Evolutionary conservation across 2,329 filamentous ascomycete species (phyloP).

Genomic region (Nemania sp.): DNA sequence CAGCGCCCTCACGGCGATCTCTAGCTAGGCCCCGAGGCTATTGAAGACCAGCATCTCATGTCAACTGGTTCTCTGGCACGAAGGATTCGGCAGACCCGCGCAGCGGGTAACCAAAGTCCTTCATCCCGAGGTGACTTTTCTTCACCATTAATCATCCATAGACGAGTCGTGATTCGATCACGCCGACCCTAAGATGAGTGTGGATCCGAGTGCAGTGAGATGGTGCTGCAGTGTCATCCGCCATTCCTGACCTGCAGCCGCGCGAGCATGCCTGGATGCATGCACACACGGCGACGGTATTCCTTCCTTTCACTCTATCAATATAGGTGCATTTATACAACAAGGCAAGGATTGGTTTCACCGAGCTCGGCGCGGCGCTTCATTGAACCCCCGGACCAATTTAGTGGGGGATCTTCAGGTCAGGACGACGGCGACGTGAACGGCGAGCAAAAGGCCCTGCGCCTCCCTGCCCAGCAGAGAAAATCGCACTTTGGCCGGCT

Average conservation of each 20-base stretch:
- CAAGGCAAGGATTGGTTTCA: constrained; percentile 2
- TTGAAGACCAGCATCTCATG: constrained; percentile 38
- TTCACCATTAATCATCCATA: constrained; percentile 24
- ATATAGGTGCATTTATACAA: neutral
- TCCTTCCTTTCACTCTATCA: constrained; percentile 20
- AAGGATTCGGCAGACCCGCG: constrained; percentile 5
- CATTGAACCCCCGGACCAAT: constrained; percentile 23
- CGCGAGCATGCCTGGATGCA: constrained; percentile 14
- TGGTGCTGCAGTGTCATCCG: constrained; percentile 33
- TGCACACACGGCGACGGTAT: constrained; percentile 4
- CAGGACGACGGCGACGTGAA: constrained; percentile 31
- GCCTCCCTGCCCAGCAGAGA: constrained; percentile 37
- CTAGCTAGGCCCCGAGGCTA: constrained; percentile 15
- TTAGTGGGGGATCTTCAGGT: constrained; percentile 20
- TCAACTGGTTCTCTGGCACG: constrained; percentile 12
- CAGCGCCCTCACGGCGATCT: constrained; percentile 14
- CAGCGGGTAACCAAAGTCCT: constrained; percentile 14
- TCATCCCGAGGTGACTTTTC: constrained; percentile 26
- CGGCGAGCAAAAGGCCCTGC: constrained; percentile 39
- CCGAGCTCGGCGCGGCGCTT: constrained; percentile 39
- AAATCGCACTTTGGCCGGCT: constrained; percentile 38
- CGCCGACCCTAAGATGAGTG: constrained; percentile 11
- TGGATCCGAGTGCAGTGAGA: constrained; percentile 38
- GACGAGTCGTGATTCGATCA: constrained; percentile 22
- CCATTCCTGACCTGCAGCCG: constrained; percentile 27